Conservation (phyloP, 1,139 yeast species). For the Saccharomyces hybrid region DNA sequence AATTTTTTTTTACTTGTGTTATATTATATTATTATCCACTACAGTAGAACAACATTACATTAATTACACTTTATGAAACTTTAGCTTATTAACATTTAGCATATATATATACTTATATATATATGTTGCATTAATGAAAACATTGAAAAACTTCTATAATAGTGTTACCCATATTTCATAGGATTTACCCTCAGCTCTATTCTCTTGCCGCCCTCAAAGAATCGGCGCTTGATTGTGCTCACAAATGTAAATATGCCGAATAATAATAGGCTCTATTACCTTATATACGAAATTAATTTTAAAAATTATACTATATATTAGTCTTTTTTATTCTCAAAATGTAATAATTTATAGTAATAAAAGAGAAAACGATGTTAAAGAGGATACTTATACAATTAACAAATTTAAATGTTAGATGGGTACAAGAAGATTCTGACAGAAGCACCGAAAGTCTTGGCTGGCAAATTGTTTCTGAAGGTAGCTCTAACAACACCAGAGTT, state of each 20-base stretch:
- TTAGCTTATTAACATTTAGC: background rate
- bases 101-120: background rate
- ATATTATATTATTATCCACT: too few relatives aligned
- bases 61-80: background rate
- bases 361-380: slow-evolving; percentile 2
- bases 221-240: too few relatives aligned
- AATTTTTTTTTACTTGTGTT: background rate
- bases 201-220: too few relatives aligned
- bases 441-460: slow-evolving; percentile 99
- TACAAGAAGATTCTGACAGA: slow-evolving; percentile 99
- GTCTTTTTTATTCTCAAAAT: slow-evolving; percentile 3
- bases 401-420: slow-evolving; percentile 95
- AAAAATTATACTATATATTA: slow-evolving; percentile 4
- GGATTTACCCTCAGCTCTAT: too few relatives aligned
- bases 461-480: slow-evolving; percentile 97
- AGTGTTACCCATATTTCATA: background rate
- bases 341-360: slow-evolving; percentile 5
- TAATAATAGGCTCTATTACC: background rate
- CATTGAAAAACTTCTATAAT: background rate
- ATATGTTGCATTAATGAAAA: background rate
- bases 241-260: too few relatives aligned
- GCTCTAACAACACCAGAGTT: slow-evolving; percentile 98
- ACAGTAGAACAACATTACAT: background rate
- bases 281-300: background rate
- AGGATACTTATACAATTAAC: slow-evolving; percentile 4